phyloP scores from a whole-genome alignment of 768 basidiomycete genomes.

The Kwoniella bestiolae region DNA sequence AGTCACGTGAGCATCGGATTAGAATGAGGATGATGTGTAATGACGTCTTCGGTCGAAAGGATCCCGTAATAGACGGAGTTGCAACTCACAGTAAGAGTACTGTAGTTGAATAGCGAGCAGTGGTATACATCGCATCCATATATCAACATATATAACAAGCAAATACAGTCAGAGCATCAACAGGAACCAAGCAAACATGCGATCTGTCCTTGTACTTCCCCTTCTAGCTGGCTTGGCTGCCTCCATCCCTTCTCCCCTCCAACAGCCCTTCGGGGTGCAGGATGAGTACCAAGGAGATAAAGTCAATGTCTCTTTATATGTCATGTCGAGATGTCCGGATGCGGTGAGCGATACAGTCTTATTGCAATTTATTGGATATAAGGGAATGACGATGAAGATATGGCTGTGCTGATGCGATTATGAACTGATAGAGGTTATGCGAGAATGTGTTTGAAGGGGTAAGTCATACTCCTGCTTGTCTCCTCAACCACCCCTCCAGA shows the following conservation, averaged over 20 bases:
- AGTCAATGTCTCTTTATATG: constrained; percentile 55
- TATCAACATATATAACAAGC: too few species aligned
- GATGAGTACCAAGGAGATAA: constrained; percentile 4
- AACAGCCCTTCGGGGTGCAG: neutral
- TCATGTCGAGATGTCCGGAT: constrained; percentile 79
- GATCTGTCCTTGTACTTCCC: neutral
- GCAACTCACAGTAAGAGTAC: too few species aligned
- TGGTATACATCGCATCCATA: too few species aligned
- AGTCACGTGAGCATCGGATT: too few species aligned
- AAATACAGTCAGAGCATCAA: neutral
- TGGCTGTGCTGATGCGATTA: constrained; percentile 4
- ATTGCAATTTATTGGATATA: neutral
- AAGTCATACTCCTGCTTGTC: constrained; percentile 10
- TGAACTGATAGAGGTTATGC: constrained; percentile 63
- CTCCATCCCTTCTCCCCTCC: neutral
- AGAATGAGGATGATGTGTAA: neutral
- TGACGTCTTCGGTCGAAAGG: constrained; percentile 5
- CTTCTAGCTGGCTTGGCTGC: neutral
- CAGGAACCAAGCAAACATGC: neutral
- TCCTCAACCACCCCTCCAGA: neutral
- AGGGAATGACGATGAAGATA: too few species aligned
- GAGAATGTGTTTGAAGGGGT: constrained; percentile 78
- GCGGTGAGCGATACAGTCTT: constrained; percentile 59
- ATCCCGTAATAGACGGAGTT: neutral
- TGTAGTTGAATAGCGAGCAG: neutral